phyloP scores from a whole-genome alignment of 2,329 filamentous ascomycete species.

The Phialophora expanda region DNA sequence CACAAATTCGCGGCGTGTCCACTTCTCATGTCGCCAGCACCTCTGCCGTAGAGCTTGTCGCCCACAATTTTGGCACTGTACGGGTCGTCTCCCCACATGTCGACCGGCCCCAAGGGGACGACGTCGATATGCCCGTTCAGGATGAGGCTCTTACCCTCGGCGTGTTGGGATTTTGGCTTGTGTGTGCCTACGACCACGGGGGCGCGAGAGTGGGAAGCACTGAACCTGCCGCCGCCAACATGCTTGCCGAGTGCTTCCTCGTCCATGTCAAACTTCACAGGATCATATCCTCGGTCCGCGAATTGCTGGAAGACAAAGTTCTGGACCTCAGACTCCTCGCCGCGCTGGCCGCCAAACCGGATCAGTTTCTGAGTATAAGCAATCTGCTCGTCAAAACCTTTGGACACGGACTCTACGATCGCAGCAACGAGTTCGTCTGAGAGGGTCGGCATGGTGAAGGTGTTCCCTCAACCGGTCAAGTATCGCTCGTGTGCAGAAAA shows the following conservation, averaged over 20 bases:
- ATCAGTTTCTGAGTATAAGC: slow-evolving; percentile 34
- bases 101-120: slow-evolving; percentile 32
- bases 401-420: slow-evolving; percentile 29
- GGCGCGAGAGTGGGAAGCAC: slow-evolving; percentile 29
- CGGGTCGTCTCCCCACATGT: slow-evolving; percentile 33
- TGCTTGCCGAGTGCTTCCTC: slow-evolving; percentile 26
- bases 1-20: slow-evolving; percentile 28
- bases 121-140: slow-evolving; percentile 35
- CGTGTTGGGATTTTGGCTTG: slow-evolving; percentile 28
- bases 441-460: slow-evolving; percentile 31
- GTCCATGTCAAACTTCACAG: slow-evolving; percentile 35
- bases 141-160: slow-evolving; percentile 29
- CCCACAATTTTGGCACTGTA: slow-evolving; percentile 33
- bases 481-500: neutral
- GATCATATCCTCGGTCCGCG: slow-evolving; percentile 26
- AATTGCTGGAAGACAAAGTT: slow-evolving; percentile 32
- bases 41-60: slow-evolving; percentile 32
- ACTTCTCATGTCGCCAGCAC: slow-evolving; percentile 31
- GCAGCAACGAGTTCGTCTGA: slow-evolving; percentile 25
- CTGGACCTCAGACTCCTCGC: slow-evolving; percentile 31
- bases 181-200: slow-evolving; percentile 35
- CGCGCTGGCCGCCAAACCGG: slow-evolving; percentile 33
- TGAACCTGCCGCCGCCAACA: slow-evolving; percentile 32
- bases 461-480: neutral
- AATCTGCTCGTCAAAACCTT: slow-evolving; percentile 29